These are phyloP conservation scores for Moringa oleifera DNA, from an alignment of 345 rosid genomes.

Conservation along the genomic window DNA sequence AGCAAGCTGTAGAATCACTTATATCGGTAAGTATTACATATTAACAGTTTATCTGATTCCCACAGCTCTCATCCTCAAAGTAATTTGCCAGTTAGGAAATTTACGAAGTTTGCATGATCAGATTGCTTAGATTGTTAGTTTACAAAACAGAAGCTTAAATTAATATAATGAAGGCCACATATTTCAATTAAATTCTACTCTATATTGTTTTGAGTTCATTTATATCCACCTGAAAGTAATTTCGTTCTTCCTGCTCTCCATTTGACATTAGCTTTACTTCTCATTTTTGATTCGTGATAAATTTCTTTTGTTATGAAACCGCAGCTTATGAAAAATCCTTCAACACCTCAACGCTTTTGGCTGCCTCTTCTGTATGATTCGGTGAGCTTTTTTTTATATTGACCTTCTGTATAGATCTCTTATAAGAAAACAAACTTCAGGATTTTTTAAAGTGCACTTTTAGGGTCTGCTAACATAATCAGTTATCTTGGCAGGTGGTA, in stretches of 20 bases:
- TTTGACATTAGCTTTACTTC: background rate
- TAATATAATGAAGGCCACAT: background rate
- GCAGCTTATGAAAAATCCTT: constrained; percentile 92
- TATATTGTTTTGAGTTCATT: no score
- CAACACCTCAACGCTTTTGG: constrained; percentile 91
- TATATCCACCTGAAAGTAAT: no score
- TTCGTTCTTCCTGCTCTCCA: background rate
- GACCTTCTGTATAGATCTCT: background rate
- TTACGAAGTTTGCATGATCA: no score
- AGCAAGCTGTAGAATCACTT: constrained; percentile 72
- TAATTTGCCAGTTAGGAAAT: no score
- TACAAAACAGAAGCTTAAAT: background rate
- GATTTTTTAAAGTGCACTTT: no score
- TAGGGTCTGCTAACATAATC: no score
- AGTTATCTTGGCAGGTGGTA: background rate
- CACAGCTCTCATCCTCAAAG: background rate
- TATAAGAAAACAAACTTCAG: background rate
- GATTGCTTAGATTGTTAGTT: no score
- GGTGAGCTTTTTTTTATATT: constrained; percentile 32
- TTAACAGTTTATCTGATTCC: background rate
- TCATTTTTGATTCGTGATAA: background rate
- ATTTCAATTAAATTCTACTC: background rate
- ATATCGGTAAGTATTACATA: constrained; percentile 45
- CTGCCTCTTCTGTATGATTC: constrained; percentile 84
- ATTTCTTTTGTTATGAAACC: constrained; percentile 5